phyloP scores from a whole-genome alignment of 495 filamentous ascomycete genomes.

The Ramalina intermedia region DNA sequence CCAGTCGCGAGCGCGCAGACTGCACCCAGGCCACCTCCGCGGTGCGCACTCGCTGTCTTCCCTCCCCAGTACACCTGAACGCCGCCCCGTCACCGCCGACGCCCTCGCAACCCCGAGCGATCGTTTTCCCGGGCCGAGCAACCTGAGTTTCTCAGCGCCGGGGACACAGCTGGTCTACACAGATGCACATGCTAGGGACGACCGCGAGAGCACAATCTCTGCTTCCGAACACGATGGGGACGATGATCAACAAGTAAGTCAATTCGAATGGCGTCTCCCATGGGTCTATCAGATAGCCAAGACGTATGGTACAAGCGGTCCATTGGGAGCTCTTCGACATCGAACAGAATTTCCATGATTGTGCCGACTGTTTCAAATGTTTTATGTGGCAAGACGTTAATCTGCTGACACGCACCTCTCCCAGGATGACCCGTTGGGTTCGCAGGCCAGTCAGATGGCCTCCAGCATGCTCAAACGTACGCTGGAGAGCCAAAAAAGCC shows the following conservation, averaged over 20 bases:
- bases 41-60: constrained; percentile 67
- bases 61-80: constrained; percentile 59
- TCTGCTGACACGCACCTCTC: too few species aligned
- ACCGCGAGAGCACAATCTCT: constrained; percentile 81
- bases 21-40: constrained; percentile 44
- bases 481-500: constrained; percentile 16
- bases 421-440: constrained; percentile 35
- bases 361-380: too few species aligned
- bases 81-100: constrained; percentile 28
- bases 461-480: constrained; percentile 36
- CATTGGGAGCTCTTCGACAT: too few species aligned
- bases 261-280: too few species aligned
- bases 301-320: too few species aligned
- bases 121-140: constrained; percentile 18
- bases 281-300: too few species aligned
- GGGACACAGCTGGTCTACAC: constrained; percentile 18
- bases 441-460: constrained; percentile 35
- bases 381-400: too few species aligned
- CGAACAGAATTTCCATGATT: too few species aligned
- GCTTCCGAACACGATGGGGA: constrained; percentile 59
- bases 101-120: constrained; percentile 36
- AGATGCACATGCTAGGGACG: constrained; percentile 34
- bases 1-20: constrained; percentile 29
- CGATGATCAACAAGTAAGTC: constrained; percentile 19
- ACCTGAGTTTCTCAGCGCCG: constrained; percentile 15